These are phyloP conservation scores for Cryptococcus amylolentus DNA, from an alignment of 1,284 basidiomycete species.

Conservation along the genomic window DNA sequence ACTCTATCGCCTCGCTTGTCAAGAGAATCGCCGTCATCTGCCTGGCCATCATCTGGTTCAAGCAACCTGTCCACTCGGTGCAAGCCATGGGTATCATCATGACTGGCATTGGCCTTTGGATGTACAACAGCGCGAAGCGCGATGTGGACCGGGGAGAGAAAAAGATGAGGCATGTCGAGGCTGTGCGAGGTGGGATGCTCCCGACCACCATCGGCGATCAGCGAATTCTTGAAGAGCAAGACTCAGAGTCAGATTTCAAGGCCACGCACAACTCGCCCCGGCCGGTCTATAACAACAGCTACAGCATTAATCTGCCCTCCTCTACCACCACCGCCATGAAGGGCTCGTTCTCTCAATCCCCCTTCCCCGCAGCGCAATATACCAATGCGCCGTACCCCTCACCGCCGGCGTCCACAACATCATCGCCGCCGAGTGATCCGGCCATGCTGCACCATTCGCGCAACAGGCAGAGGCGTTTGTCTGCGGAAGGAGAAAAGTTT, in stretches of 20 bases:
- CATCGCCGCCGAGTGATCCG: conserved; percentile 30
- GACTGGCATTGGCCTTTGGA: conserved; percentile 86
- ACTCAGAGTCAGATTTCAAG: conserved; percentile 6
- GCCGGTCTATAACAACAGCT: conserved; percentile 26
- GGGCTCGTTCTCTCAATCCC: conserved; percentile 10
- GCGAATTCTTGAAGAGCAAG: conserved; percentile 32
- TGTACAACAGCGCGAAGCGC: conserved; percentile 92
- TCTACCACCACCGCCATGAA: conserved; percentile 35
- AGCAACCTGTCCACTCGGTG: conserved; percentile 74
- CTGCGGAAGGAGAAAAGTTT: conserved; percentile 8
- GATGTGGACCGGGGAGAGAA: conserved; percentile 92
- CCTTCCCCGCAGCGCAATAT: conserved; percentile 4
- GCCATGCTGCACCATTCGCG: not conserved
- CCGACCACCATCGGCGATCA: conserved; percentile 40
- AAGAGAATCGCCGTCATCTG: conserved; percentile 98
- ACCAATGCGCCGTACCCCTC: conserved; percentile 34
- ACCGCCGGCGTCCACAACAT: conserved; percentile 37
- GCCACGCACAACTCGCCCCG: conserved; percentile 32
- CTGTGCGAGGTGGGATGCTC: conserved; percentile 59
- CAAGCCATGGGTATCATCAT: conserved; percentile 83
- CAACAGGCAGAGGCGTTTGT: conserved; percentile 9
- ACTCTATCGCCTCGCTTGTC: conserved; percentile 95
- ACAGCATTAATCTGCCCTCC: conserved; percentile 11
- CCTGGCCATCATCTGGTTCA: conserved; percentile 96
- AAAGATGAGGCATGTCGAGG: conserved; percentile 78